Conservation (phyloP, 2,329 filamentous ascomycete species). For the Coleophoma crateriformis region DNA sequence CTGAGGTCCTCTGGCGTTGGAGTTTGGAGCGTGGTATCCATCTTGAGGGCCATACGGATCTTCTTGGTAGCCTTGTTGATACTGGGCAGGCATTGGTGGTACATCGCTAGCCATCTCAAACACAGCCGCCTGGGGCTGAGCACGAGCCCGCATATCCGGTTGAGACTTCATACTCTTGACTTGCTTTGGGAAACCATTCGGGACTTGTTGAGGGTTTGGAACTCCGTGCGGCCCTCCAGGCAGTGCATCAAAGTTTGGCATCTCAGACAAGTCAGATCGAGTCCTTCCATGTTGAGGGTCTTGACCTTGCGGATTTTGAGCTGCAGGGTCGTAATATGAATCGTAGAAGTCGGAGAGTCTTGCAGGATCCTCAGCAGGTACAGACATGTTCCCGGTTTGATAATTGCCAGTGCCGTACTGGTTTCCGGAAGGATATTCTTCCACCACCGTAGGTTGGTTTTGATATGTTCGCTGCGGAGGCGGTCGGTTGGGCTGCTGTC, state of each 20-base stretch:
- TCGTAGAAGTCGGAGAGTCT: constrained; percentile 48
- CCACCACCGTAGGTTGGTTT: constrained; percentile 26
- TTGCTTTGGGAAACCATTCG: constrained; percentile 26
- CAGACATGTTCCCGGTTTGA: constrained; percentile 21
- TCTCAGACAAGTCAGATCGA: constrained; percentile 18
- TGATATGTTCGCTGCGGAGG: constrained; percentile 48
- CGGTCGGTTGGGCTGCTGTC: constrained; percentile 43
- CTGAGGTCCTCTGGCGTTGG: background rate
- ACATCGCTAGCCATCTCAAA: constrained; percentile 69
- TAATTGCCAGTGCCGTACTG: constrained; percentile 5
- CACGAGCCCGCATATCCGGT: constrained; percentile 47
- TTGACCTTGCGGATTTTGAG: constrained; percentile 10
- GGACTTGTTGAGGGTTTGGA: constrained; percentile 34
- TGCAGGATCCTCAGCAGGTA: constrained; percentile 27
- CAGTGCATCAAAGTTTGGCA: constrained; percentile 23
- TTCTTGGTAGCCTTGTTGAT: constrained; percentile 23
- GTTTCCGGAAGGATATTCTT: constrained; percentile 3
- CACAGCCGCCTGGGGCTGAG: constrained; percentile 57
- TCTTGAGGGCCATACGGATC: constrained; percentile 19
- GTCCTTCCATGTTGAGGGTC: constrained; percentile 8
- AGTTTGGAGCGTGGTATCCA: constrained; percentile 11
- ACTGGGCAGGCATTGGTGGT: constrained; percentile 43
- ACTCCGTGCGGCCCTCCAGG: constrained; percentile 13
- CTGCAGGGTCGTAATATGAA: constrained; percentile 40
- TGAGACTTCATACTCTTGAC: constrained; percentile 61